Conservation (phyloP, 345 rosid species). For the Brassica incana region DNA sequence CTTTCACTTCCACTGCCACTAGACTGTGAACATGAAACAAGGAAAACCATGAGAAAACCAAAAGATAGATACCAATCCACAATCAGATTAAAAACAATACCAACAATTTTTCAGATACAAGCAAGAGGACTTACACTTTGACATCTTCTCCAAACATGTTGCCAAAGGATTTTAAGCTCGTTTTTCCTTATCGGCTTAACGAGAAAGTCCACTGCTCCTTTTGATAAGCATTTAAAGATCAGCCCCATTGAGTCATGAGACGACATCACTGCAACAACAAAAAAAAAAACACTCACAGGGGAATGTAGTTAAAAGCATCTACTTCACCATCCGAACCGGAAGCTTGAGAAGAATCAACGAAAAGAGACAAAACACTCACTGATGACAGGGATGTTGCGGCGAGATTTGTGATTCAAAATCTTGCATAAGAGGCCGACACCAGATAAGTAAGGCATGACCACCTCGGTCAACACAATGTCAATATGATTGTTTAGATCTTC, state of each 20-base stretch:
- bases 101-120: neutral
- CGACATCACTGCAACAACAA: conserved; percentile 73
- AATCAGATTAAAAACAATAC: conserved; percentile 1
- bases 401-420: conserved; percentile 70
- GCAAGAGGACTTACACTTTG: conserved; percentile 62
- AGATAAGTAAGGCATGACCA: conserved; percentile 69
- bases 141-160: conserved; percentile 91
- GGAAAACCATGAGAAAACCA: conserved; percentile 17
- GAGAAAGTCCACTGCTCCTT: conserved; percentile 85
- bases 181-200: conserved; percentile 86
- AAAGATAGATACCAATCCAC: conserved; percentile 15
- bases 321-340: conserved; percentile 18
- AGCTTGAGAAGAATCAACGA: conserved; percentile 27
- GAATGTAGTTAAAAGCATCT: conserved; percentile 36
- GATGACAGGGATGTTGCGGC: conserved; percentile 73
- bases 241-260: conserved; percentile 81
- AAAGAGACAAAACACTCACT: conserved; percentile 47
- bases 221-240: conserved; percentile 82
- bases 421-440: conserved; percentile 77
- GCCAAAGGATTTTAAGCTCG: conserved; percentile 84
- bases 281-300: conserved; percentile 13
- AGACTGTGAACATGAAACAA: conserved; percentile 51
- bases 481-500: conserved; percentile 64
- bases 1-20: conserved; percentile 85
- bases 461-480: conserved; percentile 78